phyloP scores from a whole-genome alignment of 2,329 filamentous ascomycete genomes.

The Iodosphaeria phyllophila region DNA sequence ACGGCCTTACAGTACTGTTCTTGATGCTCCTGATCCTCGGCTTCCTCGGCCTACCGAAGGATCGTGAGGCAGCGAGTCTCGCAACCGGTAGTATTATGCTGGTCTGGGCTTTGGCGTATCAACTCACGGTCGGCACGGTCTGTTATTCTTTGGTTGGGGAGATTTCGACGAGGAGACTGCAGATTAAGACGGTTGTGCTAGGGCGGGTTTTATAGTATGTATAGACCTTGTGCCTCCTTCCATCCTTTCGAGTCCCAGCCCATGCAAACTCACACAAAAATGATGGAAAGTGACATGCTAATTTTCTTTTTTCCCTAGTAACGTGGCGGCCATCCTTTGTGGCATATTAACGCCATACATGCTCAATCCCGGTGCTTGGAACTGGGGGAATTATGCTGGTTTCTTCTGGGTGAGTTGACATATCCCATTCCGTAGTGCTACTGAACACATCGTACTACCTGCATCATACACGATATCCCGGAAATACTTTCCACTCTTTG shows the following conservation, averaged over 20 bases:
- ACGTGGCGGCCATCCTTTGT: conserved; percentile 66
- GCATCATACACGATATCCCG: too few species aligned
- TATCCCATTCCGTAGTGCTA: too few species aligned
- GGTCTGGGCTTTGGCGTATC: conserved; percentile 65
- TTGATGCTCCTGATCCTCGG: conserved; percentile 67
- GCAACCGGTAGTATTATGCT: conserved; percentile 79
- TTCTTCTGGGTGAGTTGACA: conserved; percentile 61
- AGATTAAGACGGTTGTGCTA: conserved; percentile 83
- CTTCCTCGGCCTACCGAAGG: conserved; percentile 60
- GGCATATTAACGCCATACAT: conserved; percentile 79
- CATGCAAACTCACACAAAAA: neutral
- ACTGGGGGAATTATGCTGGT: conserved; percentile 74
- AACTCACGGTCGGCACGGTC: conserved; percentile 74
- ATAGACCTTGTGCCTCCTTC: neutral
- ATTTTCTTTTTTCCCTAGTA: conserved; percentile 22
- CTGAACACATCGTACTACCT: too few species aligned
- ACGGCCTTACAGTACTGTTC: conserved; percentile 55
- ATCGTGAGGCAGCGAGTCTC: conserved; percentile 43
- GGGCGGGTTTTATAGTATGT: conserved; percentile 57
- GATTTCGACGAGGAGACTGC: conserved; percentile 61
- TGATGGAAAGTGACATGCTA: neutral
- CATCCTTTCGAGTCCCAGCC: neutral
- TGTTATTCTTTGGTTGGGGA: conserved; percentile 81
- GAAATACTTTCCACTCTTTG: too few species aligned
- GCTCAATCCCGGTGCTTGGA: conserved; percentile 73